Percentiles rank a stretch among this genome's conserved stretches.
Conservation (phyloP, 2,329 filamentous ascomycete genomes). For the Ceratocystis papillata region DNA sequence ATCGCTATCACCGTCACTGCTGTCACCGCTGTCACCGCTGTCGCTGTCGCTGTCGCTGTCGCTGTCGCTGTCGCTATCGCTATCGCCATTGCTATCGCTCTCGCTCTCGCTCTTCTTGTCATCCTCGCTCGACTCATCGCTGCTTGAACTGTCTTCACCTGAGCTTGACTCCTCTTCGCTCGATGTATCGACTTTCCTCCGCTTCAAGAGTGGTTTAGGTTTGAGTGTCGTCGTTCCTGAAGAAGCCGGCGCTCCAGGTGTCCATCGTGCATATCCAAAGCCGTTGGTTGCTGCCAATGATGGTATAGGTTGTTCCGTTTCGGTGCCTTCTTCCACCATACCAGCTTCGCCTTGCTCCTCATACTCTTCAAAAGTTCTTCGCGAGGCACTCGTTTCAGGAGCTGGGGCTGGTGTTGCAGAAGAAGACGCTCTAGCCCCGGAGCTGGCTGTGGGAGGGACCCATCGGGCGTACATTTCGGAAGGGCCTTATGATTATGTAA, state of each 20-base stretch:
- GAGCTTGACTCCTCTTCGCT: constrained; percentile 10
- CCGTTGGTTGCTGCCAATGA: constrained; percentile 19
- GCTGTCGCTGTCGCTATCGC: not conserved
- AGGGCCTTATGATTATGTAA: not conserved
- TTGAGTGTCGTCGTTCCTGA: constrained; percentile 4
- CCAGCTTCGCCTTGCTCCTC: not conserved
- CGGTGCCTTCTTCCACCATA: not conserved
- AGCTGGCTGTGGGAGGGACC: constrained; percentile 19
- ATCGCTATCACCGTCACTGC: constrained; percentile 3
- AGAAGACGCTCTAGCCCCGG: not conserved
- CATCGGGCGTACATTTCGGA: constrained; percentile 23
- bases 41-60: constrained; percentile 12
- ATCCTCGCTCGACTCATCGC: not conserved
- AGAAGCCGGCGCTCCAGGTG: constrained; percentile 15
- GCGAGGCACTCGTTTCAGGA: not conserved
- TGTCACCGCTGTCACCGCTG: constrained; percentile 8
- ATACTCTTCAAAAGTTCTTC: not conserved
- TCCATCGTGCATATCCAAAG: constrained; percentile 24
- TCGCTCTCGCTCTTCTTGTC: constrained; percentile 7
- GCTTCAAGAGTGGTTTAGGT: constrained; percentile 10
- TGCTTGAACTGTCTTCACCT: constrained; percentile 9
- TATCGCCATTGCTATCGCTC: not conserved
- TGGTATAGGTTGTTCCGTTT: not conserved
- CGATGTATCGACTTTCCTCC: constrained; percentile 1
- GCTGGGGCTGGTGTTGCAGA: not conserved